Evolutionary conservation across 345 rosid species (phyloP), one percentile per base, ranked within the genome.

Genomic region (Dipteronia sinensis): DNA sequence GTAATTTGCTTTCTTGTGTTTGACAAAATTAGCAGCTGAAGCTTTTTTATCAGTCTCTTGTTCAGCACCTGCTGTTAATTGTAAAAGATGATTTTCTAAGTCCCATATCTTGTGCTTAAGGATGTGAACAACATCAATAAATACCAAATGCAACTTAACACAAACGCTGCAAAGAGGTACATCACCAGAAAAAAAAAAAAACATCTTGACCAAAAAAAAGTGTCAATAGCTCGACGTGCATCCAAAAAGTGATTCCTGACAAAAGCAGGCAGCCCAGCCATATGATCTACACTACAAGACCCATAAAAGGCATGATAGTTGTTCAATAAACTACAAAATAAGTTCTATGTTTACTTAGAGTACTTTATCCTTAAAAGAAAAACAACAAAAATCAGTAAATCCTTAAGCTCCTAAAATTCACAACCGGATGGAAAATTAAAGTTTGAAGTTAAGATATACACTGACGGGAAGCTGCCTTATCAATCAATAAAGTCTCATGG

Each of bases 1-100:
- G 72, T 76, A 83, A 75, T 80, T 85, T 53, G 81, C 77, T 71
- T 81, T 90, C 80, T 86, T 82, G 69, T 70, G 61, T 31, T 82
- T 71, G 46, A 84, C 72, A 69, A 71, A 70, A 79, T 44, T 87
- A 69, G 77, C 64, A 66, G 69, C 78, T 53, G 84, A 80, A 73
- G 78, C 72, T 46, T 82, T 74, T 68, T 74, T 86, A 77, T 78
- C 67, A 77, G 16, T 73, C 62, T 63, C 78, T 65, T 75, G 83
- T 78, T 79, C 81, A 80, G 79, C 71, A 80, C 77, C 98, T 93
- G 89, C 98, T 93, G 89, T 64, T 63, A 44, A 69, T 75, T 56
- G 65, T 53, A 74, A 68, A 64, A 46, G 63, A 27, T 61, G 55
- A 62, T 27, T 46, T 58, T 42, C 75, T 61, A 44, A 59, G 53